Conservation (phyloP, 441 rosid species). For the Pelargonium fulgidum region DNA sequence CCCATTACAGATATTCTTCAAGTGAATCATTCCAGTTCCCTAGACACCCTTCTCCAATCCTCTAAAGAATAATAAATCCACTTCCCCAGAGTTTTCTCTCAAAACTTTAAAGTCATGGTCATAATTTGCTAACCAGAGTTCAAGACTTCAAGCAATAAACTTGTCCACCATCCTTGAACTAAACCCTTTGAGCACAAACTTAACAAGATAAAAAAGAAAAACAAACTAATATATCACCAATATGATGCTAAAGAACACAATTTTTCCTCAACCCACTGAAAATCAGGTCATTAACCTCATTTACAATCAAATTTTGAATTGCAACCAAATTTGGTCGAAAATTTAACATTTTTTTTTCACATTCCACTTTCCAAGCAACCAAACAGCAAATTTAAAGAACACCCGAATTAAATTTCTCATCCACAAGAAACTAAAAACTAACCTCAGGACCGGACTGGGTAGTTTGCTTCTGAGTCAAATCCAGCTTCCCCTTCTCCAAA, state of each 20-base stretch:
- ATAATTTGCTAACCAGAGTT: neutral
- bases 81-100: too few relatives aligned
- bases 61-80: too few relatives aligned
- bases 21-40: neutral
- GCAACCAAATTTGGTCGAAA: neutral
- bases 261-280: neutral
- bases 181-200: neutral
- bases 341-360: neutral
- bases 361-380: neutral
- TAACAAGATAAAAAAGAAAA: neutral
- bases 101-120: too few relatives aligned
- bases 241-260: neutral
- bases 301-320: neutral
- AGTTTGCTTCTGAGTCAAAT: conserved; percentile 51
- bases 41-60: too few relatives aligned
- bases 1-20: neutral
- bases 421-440: conserved; percentile 12
- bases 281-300: too few relatives aligned
- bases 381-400: neutral
- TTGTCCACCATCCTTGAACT: neutral
- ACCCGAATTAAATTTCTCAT: neutral
- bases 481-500: conserved; percentile 82
- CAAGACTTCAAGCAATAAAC: neutral
- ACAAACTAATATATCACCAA: neutral
- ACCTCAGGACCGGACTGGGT: conserved; percentile 67